Evolutionary conservation across 352 stramenopile species (phyloP).

Genomic region (Pythium brachiatum): DNA sequence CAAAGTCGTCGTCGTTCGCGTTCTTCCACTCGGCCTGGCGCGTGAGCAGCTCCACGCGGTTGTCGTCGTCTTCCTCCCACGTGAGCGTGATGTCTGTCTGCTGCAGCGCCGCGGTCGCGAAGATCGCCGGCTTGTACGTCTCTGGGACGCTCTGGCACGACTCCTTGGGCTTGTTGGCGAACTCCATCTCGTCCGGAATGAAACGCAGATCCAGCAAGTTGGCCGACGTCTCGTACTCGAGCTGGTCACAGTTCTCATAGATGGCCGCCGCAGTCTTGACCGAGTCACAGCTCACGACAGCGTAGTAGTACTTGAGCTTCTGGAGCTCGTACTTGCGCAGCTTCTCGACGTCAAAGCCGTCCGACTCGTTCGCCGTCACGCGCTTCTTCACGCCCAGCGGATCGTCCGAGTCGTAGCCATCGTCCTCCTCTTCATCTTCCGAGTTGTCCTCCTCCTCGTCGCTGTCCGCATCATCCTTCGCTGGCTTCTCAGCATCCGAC

Average conservation of each 20-base stretch:
- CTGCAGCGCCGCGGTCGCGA: constrained; percentile 91
- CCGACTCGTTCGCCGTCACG: constrained; percentile 48
- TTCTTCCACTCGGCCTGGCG: constrained; percentile 77
- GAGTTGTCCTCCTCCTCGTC: constrained; percentile 21
- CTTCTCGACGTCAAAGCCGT: constrained; percentile 93
- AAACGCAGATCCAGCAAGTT: constrained; percentile 95
- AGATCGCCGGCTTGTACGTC: constrained; percentile 94
- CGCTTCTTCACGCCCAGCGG: constrained; percentile 65
- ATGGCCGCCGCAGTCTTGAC: constrained; percentile 90
- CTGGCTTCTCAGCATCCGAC: constrained; percentile 16
- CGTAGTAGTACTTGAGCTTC: constrained; percentile 99
- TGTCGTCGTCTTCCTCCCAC: constrained; percentile 94
- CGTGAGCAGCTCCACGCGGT: constrained; percentile 86
- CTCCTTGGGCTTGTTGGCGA: constrained; percentile 88
- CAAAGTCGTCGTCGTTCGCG: constrained; percentile 91
- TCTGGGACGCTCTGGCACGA: constrained; percentile 81
- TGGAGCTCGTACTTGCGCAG: constrained; percentile 96
- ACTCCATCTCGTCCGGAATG: constrained; percentile 90
- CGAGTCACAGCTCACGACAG: constrained; percentile 92
- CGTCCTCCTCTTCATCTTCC: constrained; percentile 38
- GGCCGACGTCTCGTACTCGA: constrained; percentile 97
- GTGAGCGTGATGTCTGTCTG: constrained; percentile 93
- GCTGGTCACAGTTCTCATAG: constrained; percentile 95
- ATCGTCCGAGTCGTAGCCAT: constrained; percentile 70
- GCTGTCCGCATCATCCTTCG: constrained; percentile 21